Evolutionary conservation across 371 early-diverging fungal genomes (phyloP), one percentile per base, ranked within the genome.

Genomic region (Apophysomyces variabilis): DNA sequence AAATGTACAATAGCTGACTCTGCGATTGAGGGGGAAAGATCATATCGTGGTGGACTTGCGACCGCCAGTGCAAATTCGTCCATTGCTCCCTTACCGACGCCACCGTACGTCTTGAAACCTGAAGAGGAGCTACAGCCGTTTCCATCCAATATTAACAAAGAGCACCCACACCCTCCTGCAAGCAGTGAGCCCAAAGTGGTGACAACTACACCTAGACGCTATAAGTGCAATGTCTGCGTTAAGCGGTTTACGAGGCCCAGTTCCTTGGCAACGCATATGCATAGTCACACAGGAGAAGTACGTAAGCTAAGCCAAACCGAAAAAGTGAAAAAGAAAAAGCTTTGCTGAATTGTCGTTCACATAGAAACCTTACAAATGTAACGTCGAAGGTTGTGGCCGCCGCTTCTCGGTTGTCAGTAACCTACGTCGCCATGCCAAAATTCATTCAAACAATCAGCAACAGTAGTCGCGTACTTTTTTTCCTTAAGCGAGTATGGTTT

Each of bases 241-340:
- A 85, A 88, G 66, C 66, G 84, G 7, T 89, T 89, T 65, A 80
- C 85, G 4, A 76, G 89, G 5, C 89, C 89, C 11, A 81, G 81
- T 66, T 84, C 85, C 38, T 68, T 89, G 47, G 76, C 80, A n/a
- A 87, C 87, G 14, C 89, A 89, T 67, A 76, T 83, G 67, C 78
- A 85, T 70, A 86, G 87, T 41, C 89, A 89, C 60, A 88, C 90
- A 37, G 88, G 88, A 58, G 80, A 84, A 50, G 79, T 78, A 76
- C 26, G 12, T 39, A 35, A 61, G n/a, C 18, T 54, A 65, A 14
- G 26, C 38, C 14, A 38, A 38, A 21, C 32, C 38, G 4, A 45
- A 45, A 18, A 45, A 45, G 46, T 26, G 3, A 26, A 26, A 26
- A 26, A 26, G 32, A 26, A 26, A 26, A 26, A 26, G 46, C 46